Evolutionary conservation across 495 filamentous ascomycete species (phyloP).

Genomic region (Penicillium silybi): DNA sequence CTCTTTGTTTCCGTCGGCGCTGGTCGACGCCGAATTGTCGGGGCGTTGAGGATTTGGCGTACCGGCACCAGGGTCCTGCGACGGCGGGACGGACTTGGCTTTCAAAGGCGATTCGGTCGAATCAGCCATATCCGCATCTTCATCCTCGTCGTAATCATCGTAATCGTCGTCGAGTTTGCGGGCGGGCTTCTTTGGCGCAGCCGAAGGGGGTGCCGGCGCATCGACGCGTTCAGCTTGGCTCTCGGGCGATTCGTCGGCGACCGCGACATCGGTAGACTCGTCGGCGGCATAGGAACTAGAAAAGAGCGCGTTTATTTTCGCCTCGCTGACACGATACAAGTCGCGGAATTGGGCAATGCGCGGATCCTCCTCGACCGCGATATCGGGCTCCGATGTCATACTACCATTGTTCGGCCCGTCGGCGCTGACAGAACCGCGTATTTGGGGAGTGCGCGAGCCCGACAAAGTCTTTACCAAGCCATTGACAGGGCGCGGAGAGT

Average conservation of each 20-base stretch:
- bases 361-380: constrained; percentile 59
- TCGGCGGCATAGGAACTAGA: constrained; percentile 41
- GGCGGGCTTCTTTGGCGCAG: constrained; percentile 56
- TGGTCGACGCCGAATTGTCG: constrained; percentile 25
- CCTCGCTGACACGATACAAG: constrained; percentile 56
- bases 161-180: constrained; percentile 77
- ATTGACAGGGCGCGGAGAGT: constrained; percentile 45
- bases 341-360: constrained; percentile 58
- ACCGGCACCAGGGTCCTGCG: constrained; percentile 31
- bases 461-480: constrained; percentile 42
- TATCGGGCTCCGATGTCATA: constrained; percentile 49
- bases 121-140: constrained; percentile 63
- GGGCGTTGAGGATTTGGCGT: constrained; percentile 28
- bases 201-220: constrained; percentile 30
- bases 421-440: constrained; percentile 46
- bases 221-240: constrained; percentile 36
- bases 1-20: constrained; percentile 36
- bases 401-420: constrained; percentile 44
- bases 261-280: constrained; percentile 24
- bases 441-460: constrained; percentile 47
- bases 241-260: constrained; percentile 29
- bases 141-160: constrained; percentile 82
- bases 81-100: constrained; percentile 49
- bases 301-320: constrained; percentile 57
- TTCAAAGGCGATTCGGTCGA: constrained; percentile 53